These are phyloP conservation scores for Colletotrichum tropicale DNA, from an alignment of 2,329 filamentous ascomycete genomes.

Conservation along the genomic window DNA sequence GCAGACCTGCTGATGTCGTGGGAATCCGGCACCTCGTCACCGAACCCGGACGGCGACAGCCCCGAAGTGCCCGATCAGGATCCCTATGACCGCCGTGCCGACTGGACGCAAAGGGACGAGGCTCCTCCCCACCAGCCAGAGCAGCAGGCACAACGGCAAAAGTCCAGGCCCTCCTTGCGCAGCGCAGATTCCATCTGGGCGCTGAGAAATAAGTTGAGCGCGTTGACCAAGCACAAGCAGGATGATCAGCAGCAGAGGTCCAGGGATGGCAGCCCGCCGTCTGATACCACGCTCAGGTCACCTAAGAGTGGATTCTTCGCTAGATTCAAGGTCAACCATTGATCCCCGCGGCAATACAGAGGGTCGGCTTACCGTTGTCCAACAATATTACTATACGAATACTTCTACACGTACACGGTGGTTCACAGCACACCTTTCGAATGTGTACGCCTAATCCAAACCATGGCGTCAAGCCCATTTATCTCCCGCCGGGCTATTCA, in stretches of 20 bases:
- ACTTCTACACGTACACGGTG: neutral
- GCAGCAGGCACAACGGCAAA: slow-evolving; percentile 11
- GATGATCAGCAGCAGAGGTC: slow-evolving; percentile 27
- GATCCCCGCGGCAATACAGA: neutral
- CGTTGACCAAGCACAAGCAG: slow-evolving; percentile 31
- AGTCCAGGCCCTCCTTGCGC: slow-evolving; percentile 35
- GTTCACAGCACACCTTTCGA: neutral
- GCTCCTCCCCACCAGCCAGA: slow-evolving; percentile 22
- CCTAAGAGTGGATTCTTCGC: slow-evolving; percentile 43
- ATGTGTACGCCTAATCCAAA: neutral
- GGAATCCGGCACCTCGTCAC: slow-evolving; percentile 9
- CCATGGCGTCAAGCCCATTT: neutral
- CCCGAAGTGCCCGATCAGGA: slow-evolving; percentile 26
- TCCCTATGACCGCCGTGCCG: slow-evolving; percentile 46
- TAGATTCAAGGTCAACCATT: slow-evolving; percentile 39
- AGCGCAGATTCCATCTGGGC: slow-evolving; percentile 56
- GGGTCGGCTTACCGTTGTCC: neutral
- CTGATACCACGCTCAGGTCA: slow-evolving; percentile 23
- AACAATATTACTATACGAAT: neutral
- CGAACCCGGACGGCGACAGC: slow-evolving; percentile 22
- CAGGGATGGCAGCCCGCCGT: slow-evolving; percentile 17
- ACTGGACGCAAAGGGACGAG: slow-evolving; percentile 66
- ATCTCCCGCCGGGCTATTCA: slow-evolving; percentile 23
- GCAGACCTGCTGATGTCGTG: slow-evolving; percentile 28
- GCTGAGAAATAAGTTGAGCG: slow-evolving; percentile 46